A percentile compares a stretch with the other conserved stretches of the same genome.
phyloP scores from a whole-genome alignment of 352 stramenopile species.

The Blastocystis sp. region DNA sequence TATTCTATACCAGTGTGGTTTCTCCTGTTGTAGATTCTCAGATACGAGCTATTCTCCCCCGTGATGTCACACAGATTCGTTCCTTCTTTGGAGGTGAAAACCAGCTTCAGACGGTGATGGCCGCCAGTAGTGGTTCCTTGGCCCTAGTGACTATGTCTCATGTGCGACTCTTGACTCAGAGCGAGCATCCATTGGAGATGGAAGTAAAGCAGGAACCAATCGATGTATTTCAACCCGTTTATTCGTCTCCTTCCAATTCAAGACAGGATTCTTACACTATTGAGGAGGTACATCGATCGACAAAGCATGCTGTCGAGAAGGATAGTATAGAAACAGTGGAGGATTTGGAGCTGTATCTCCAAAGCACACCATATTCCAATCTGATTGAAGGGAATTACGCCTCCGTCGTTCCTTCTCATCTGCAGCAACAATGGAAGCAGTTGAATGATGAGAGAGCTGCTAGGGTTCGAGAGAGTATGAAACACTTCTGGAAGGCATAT shows the following conservation, averaged over 20 bases:
- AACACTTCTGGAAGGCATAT: conserved; percentile 80
- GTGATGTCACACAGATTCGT: background rate
- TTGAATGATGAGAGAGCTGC: conserved; percentile 62
- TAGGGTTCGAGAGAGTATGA: conserved; percentile 71
- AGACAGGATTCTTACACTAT: background rate
- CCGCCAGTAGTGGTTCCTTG: background rate
- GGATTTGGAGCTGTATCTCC: background rate
- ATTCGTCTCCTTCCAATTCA: background rate
- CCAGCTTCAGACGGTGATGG: background rate
- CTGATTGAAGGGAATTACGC: conserved; percentile 17
- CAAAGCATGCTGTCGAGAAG: background rate
- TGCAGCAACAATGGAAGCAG: background rate
- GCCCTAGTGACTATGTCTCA: background rate
- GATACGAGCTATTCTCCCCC: background rate
- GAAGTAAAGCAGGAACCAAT: background rate
- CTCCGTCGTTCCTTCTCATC: background rate
- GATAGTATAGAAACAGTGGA: background rate
- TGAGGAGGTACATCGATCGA: background rate
- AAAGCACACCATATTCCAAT: background rate
- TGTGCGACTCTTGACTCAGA: background rate
- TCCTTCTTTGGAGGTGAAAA: background rate
- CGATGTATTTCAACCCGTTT: too few species aligned
- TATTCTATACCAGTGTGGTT: background rate
- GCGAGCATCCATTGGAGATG: background rate
- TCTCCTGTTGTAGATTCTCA: background rate